A percentile compares a stretch with the other conserved stretches of the same genome.
These are phyloP conservation scores for Globisporangium canariense DNA, from an alignment of 352 stramenopile genomes.

Conservation along the genomic window DNA sequence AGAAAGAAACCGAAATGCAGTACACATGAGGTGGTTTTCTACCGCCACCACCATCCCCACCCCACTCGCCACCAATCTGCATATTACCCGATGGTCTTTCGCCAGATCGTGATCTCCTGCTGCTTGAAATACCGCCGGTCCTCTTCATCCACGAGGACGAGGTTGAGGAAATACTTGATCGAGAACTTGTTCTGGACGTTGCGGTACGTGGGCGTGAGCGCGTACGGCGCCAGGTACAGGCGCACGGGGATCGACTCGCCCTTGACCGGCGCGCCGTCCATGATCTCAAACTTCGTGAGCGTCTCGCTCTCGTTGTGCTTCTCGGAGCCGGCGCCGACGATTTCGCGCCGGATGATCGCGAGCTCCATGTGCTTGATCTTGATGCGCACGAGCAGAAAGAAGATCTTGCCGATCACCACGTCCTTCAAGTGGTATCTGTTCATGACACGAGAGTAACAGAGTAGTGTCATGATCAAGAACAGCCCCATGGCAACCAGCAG, in stretches of 20 bases:
- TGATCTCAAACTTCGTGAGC: slow-evolving; percentile 98
- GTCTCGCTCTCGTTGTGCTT: slow-evolving; percentile 95
- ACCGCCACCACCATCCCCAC: too few relatives aligned
- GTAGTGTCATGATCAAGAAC: neutral
- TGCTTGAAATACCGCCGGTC: slow-evolving; percentile 99
- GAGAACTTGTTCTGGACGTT: slow-evolving; percentile 91
- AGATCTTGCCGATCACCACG: slow-evolving; percentile 96
- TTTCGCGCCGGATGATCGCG: slow-evolving; percentile 95
- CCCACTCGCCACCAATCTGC: neutral
- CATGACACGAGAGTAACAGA: neutral
- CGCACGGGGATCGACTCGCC: slow-evolving; percentile 96
- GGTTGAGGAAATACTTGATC: slow-evolving; percentile 97
- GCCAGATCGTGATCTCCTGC: slow-evolving; percentile 98
- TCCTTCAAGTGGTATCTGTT: slow-evolving; percentile 91
- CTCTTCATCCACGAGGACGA: slow-evolving; percentile 98
- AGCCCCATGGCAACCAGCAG: neutral
- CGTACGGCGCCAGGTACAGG: slow-evolving; percentile 90
- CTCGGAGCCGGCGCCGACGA: slow-evolving; percentile 73
- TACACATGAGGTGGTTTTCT: too few relatives aligned
- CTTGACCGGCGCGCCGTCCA: slow-evolving; percentile 97
- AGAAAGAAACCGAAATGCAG: neutral
- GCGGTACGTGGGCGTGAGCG: slow-evolving; percentile 89
- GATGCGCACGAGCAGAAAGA: slow-evolving; percentile 97
- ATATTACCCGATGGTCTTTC: slow-evolving; percentile 46
- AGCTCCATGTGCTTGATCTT: slow-evolving; percentile 99